A percentile compares a stretch with the other conserved stretches of the same genome.
phyloP scores from a whole-genome alignment of 176 grass and related monocot genomes.

The Bolboschoenus planiculmis region DNA sequence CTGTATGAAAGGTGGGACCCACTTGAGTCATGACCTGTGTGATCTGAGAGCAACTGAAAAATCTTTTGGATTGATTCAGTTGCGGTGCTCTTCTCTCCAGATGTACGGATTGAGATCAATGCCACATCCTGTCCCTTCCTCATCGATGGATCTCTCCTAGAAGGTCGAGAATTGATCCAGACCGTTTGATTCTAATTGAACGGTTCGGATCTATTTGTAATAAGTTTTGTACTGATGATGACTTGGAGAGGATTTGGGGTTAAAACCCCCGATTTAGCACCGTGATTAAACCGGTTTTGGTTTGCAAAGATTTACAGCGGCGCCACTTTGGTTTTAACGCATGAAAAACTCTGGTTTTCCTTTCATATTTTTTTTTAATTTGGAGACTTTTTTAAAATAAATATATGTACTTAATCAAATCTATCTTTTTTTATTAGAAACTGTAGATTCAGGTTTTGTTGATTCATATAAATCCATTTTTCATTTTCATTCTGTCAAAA shows the following conservation, averaged over 20 bases:
- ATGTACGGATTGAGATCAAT: neutral
- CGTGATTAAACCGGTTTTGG: neutral
- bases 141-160: neutral
- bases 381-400: too few species aligned
- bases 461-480: too few species aligned
- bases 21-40: neutral
- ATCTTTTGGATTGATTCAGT: neutral
- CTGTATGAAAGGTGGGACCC: neutral
- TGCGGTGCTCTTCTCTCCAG: neutral
- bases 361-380: neutral
- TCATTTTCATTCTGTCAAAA: too few species aligned
- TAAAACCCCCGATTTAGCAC: too few species aligned
- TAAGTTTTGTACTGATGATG: neutral
- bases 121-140: too few species aligned
- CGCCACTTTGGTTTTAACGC: neutral
- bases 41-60: neutral
- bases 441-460: too few species aligned
- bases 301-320: neutral
- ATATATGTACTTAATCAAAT: too few species aligned
- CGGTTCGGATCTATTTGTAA: neutral
- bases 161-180: neutral
- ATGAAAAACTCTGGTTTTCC: neutral
- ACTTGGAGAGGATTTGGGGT: too few species aligned
- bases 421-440: too few species aligned
- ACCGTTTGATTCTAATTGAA: neutral